Evolutionary conservation across 768 basidiomycete species (phyloP).

Genomic region (Xerocomus potaroensis): DNA sequence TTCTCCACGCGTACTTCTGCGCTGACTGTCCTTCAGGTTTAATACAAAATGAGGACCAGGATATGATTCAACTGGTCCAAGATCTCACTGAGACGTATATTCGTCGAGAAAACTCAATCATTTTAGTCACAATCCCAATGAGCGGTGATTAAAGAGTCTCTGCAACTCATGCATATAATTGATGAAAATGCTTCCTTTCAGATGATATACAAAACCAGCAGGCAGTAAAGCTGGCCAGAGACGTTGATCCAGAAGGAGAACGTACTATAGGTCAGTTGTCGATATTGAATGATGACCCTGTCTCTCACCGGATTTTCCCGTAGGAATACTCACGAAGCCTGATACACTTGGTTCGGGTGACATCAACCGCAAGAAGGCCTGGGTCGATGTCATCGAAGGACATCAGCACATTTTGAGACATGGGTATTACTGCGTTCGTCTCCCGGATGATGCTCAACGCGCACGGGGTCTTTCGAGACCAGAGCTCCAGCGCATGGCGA

Average conservation of each 20-base stretch:
- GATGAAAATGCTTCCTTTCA: slow-evolving; percentile 20
- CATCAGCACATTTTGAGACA: slow-evolving; percentile 42
- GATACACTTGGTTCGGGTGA: slow-evolving; percentile 49
- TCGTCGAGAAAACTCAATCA: slow-evolving; percentile 46
- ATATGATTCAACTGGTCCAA: slow-evolving; percentile 42
- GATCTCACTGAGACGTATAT: slow-evolving; percentile 48
- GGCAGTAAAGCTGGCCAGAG: slow-evolving; percentile 50
- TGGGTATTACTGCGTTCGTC: slow-evolving; percentile 64
- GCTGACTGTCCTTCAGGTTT: slow-evolving; percentile 38
- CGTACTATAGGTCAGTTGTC: slow-evolving; percentile 58
- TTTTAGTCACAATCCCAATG: slow-evolving; percentile 65
- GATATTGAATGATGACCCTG: neutral
- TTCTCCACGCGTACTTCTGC: neutral
- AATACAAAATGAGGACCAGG: slow-evolving; percentile 48
- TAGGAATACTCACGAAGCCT: slow-evolving; percentile 70
- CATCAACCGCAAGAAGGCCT: slow-evolving; percentile 36
- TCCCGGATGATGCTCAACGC: slow-evolving; percentile 58
- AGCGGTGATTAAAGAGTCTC: slow-evolving; percentile 37
- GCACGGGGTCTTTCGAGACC: slow-evolving; percentile 30
- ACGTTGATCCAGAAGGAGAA: slow-evolving; percentile 48
- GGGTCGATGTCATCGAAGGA: slow-evolving; percentile 53
- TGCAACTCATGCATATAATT: neutral
- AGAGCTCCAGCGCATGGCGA: slow-evolving; percentile 36
- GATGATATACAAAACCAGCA: slow-evolving; percentile 67
- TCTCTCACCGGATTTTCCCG: neutral